Percentiles rank a stretch among this genome's conserved stretches.
Evolutionary conservation across 352 stramenopile genomes (phyloP).

Genomic region (Blastocystis sp.): DNA sequence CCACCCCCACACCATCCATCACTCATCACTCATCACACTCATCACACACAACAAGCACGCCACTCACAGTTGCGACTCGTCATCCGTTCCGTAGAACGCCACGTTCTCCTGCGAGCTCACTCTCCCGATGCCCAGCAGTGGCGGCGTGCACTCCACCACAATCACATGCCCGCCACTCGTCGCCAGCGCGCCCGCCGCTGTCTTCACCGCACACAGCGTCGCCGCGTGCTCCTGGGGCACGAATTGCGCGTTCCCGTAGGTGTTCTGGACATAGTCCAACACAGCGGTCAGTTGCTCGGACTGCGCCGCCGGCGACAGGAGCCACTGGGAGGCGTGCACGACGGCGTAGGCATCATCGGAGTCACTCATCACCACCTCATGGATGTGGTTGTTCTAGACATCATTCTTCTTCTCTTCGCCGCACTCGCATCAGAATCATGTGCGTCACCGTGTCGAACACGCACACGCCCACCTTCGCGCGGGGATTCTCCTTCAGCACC

Average conservation of each 20-base stretch:
- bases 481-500: not conserved
- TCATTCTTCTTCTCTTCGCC: not conserved
- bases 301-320: conserved; percentile 14
- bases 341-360: conserved; percentile 54
- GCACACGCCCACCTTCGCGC: conserved; percentile 33
- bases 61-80: conserved; percentile 45
- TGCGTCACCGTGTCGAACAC: conserved; percentile 41
- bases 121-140: conserved; percentile 29
- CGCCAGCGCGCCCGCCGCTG: conserved; percentile 7
- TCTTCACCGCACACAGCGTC: conserved; percentile 17
- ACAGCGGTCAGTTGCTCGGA: not conserved
- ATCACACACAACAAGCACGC: too few species aligned
- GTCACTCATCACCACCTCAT: conserved; percentile 51
- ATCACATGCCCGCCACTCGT: conserved; percentile 51
- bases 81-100: conserved; percentile 45
- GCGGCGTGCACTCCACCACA: conserved; percentile 13
- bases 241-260: not conserved
- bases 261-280: not conserved
- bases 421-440: conserved; percentile 9
- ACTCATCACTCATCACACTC: not conserved
- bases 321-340: not conserved
- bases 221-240: not conserved
- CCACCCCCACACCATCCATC: too few species aligned
- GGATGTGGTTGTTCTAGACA: conserved; percentile 45
- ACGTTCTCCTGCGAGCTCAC: conserved; percentile 12